Percentiles rank a stretch among this genome's conserved stretches.
Evolutionary conservation across 2,329 filamentous ascomycete species (phyloP).

Genomic region (Orbilia quercus): DNA sequence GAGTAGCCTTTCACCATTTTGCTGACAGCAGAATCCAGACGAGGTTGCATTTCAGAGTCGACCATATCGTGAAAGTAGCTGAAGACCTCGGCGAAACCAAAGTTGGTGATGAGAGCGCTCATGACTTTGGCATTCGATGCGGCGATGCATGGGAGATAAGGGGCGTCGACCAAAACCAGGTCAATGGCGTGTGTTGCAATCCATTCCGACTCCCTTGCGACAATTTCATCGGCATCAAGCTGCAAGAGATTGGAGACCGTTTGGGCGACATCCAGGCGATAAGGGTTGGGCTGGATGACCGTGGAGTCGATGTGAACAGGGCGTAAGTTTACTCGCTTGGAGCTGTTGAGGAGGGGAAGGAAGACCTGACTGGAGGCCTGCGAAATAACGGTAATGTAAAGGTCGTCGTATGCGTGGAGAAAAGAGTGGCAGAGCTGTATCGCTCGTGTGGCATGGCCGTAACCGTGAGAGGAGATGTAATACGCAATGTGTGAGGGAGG

Average conservation of each 20-base stretch:
- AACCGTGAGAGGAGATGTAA: slow-evolving; percentile 53
- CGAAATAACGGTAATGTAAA: slow-evolving; percentile 41
- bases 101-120: slow-evolving; percentile 46
- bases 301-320: slow-evolving; percentile 40
- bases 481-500: slow-evolving; percentile 50
- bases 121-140: slow-evolving; percentile 28
- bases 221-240: slow-evolving; percentile 21
- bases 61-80: slow-evolving; percentile 48
- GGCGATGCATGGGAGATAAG: slow-evolving; percentile 30
- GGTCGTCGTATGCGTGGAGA: slow-evolving; percentile 23
- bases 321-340: slow-evolving; percentile 33
- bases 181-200: slow-evolving; percentile 27
- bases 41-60: neutral
- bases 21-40: slow-evolving; percentile 15
- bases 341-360: slow-evolving; percentile 43
- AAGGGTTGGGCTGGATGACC: slow-evolving; percentile 47
- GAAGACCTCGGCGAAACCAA: slow-evolving; percentile 52
- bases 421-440: slow-evolving; percentile 54
- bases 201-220: slow-evolving; percentile 31
- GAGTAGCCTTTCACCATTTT: slow-evolving; percentile 27
- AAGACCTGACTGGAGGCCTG: slow-evolving; percentile 51
- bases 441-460: slow-evolving; percentile 49
- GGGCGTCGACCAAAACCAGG: slow-evolving; percentile 36
- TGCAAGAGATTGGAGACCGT: slow-evolving; percentile 37
- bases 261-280: slow-evolving; percentile 31